Percentiles rank a stretch among this genome's conserved stretches.
phyloP scores from a whole-genome alignment of 495 filamentous ascomycete genomes.

The Xylaria castorea region DNA sequence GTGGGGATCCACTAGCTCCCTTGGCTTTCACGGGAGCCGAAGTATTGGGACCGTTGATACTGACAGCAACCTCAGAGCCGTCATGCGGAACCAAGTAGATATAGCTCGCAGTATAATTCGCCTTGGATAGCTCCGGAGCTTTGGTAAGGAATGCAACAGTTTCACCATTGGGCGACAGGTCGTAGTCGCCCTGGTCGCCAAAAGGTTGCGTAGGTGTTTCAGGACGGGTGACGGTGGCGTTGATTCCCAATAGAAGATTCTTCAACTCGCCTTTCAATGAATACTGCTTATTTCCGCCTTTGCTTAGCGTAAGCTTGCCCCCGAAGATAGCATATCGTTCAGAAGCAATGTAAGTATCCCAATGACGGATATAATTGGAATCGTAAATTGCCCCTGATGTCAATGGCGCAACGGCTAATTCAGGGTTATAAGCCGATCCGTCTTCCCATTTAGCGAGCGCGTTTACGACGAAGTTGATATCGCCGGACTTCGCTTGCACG shows the following conservation, averaged over 20 bases:
- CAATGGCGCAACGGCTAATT: conserved; percentile 51
- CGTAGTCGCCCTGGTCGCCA: conserved; percentile 48
- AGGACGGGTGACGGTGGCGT: conserved; percentile 21
- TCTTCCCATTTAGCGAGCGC: conserved; percentile 17
- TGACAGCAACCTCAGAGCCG: conserved; percentile 59
- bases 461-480: conserved; percentile 23
- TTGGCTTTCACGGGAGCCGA: conserved; percentile 30
- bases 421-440: conserved; percentile 53
- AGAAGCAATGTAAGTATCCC: conserved; percentile 65
- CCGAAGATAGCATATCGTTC: conserved; percentile 70
- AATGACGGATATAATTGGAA: conserved; percentile 66
- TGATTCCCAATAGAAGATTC: conserved; percentile 21
- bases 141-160: conserved; percentile 73
- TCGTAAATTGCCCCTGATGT: conserved; percentile 63
- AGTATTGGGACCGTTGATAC: conserved; percentile 34
- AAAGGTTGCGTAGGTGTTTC: conserved; percentile 54
- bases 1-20: conserved; percentile 71
- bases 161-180: conserved; percentile 46
- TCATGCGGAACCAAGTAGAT: conserved; percentile 61
- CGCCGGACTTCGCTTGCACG: conserved; percentile 17
- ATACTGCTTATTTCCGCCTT: conserved; percentile 29
- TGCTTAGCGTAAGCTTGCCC: conserved; percentile 50
- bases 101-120: conserved; percentile 70
- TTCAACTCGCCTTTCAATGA: conserved; percentile 17
- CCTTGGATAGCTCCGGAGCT: conserved; percentile 70